Percentiles rank a stretch among this genome's conserved stretches.
Conservation (phyloP, 2,329 filamentous ascomycete species). For the Amesomyces nigricolor region DNA sequence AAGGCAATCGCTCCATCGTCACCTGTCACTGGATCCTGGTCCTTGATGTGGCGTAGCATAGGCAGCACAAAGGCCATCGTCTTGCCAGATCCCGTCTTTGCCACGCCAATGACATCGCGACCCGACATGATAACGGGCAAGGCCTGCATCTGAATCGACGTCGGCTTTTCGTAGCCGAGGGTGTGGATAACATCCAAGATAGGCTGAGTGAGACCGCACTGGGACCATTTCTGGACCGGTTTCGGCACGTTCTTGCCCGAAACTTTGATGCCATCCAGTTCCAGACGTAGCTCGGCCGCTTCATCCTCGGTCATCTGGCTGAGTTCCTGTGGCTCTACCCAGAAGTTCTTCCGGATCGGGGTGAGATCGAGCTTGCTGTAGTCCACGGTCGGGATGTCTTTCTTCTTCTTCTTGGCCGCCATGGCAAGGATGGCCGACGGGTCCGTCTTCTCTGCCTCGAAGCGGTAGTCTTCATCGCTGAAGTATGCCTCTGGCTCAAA, state of each 20-base stretch:
- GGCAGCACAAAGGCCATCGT: constrained; percentile 92
- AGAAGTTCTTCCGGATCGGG: constrained; percentile 89
- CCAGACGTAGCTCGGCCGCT: constrained; percentile 70
- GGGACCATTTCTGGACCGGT: constrained; percentile 93
- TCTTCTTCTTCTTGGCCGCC: constrained; percentile 73
- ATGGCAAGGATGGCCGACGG: constrained; percentile 48
- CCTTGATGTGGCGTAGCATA: constrained; percentile 97
- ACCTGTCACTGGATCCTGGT: constrained; percentile 74
- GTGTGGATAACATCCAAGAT: constrained; percentile 79
- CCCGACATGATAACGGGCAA: constrained; percentile 95
- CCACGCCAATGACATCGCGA: constrained; percentile 89
- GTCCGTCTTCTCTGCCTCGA: constrained; percentile 43
- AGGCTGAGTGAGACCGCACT: constrained; percentile 83
- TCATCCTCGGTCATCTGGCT: constrained; percentile 79
- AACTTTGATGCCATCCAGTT: constrained; percentile 94
- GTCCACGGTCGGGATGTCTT: constrained; percentile 84
- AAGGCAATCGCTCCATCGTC: constrained; percentile 83
- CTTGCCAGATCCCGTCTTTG: constrained; percentile 96
- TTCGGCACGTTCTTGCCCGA: constrained; percentile 83
- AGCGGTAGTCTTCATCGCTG: constrained; percentile 70
- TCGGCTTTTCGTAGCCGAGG: constrained; percentile 81
- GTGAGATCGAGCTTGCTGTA: constrained; percentile 82
- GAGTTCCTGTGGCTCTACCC: constrained; percentile 82
- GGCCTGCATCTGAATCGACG: constrained; percentile 91
- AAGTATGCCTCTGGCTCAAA: constrained; percentile 81